Evolutionary conservation across 192 early-diverging fungal genomes (phyloP), one percentile per base, ranked within the genome.

Genomic region (Coemansia sp.): DNA sequence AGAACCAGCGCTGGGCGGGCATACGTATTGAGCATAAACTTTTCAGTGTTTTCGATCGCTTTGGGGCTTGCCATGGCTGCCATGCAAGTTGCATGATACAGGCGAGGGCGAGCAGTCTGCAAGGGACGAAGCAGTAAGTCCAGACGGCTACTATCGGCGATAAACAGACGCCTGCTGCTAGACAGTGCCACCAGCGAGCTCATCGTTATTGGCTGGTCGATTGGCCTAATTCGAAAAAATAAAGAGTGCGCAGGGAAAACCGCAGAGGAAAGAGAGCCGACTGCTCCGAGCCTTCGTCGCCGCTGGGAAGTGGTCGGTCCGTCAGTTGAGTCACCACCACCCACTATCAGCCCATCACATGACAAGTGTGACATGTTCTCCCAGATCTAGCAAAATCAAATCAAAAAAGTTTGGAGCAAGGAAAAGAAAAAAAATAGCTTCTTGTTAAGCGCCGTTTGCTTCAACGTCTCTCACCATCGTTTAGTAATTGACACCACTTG

Each of bases 21-120:
- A 50, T 92, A 92, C 9, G 89, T 88, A 39, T 86, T 85, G 33
- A 92, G 58, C 26, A 85, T 85, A 65, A 87, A 90, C 63, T 83
- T 84, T 55, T 79, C 67, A 5, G 70, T 63, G 19, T 52, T 70
- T 26, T 57, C 66, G 22, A 41, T 40, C 12, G 55, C 44, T 53
- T 65, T 61, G 21, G 54, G 43, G 65, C 57, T 22, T 15, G 54
- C 17, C 32, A 52, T 35, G 24, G 57, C 40, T 22, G 50, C 56
- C n/a, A 38, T 24, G 0, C 56, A 26, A 6, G 68, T 60, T 38
- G 74, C 55, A 10, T 36, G 62, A 41, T 65, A 65, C 15, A 54
- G 32, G 48, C 58, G 60, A 17, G 58, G 18, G 3, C 41, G 1
- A 8, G 52, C 37, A 11, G 36, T 15, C 53, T 21, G 10, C 32